Base-by-base conservation (phyloP, 768 basidiomycete genomes). In the Cyathus striatus region DNA sequence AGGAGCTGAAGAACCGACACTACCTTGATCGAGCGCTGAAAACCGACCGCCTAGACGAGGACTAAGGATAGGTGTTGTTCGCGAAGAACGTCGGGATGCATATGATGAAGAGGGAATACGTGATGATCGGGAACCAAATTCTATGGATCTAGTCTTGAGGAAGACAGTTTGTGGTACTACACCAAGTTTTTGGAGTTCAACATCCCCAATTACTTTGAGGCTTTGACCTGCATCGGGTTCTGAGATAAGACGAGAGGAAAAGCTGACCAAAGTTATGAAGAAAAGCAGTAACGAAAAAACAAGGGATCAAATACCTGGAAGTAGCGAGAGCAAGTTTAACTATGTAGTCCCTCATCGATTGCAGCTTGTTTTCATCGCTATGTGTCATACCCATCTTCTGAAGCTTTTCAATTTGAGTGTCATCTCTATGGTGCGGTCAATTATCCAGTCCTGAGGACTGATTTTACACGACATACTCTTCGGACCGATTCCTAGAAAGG, bases 111-210 rank as follows among this genome's bases (percentile, higher is more conserved):
- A 60, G 3, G 58, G 46, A 2, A 66, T 43, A 18, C 74, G 76
- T 22, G 74, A 69, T 12, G 65, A 56, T 54, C 61, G 69, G 41
- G 52, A 51, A 12, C 62, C 44, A 9, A 61, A 42, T 5, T 83
- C 79, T 5, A 66, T 57, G 18, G 62, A 56, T 21, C 75, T 65
- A n/a, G 76, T 56, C 53, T 77, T 88, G 51, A 96, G 67, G 62
- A 97, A 96, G 16, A 96, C 82, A 0, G 91, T 96, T 46, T 90
- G 90, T 10, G 92, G 91, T 0, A 93, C 87, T 4, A 94, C 85
- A 1, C 86, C 85, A 3, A 97, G 79, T 53, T 90, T 91, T 53
- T 86, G 86, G 30, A 99, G 73, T 45, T 90, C 86, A 24, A 91
- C 72, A 38, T 84, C 78, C 16, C 77, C 78, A 6, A 72, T 75